phyloP scores from a whole-genome alignment of 305 asterid genomes.

The Lippia alba region DNA sequence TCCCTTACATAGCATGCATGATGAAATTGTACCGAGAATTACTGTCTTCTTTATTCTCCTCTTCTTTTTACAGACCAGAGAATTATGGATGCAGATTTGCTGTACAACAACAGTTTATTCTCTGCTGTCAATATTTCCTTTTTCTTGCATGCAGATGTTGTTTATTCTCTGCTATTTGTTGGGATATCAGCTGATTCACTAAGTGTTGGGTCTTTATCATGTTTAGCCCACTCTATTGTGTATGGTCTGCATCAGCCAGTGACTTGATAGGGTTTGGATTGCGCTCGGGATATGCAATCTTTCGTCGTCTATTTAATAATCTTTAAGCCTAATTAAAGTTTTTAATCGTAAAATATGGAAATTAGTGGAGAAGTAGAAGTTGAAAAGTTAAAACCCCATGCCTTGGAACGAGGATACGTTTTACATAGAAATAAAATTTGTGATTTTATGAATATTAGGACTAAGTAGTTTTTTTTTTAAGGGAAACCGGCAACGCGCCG shows the following conservation, averaged over 20 bases:
- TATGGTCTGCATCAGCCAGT: neutral
- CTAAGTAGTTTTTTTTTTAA: too few relatives aligned
- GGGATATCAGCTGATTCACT: neutral
- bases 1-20: neutral
- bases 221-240: neutral
- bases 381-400: too few relatives aligned
- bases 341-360: too few relatives aligned
- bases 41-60: conserved; percentile 12
- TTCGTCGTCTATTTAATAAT: too few relatives aligned
- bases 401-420: too few relatives aligned
- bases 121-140: neutral
- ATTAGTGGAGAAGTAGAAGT: too few relatives aligned
- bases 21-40: neutral
- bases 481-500: too few relatives aligned
- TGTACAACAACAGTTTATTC: conserved; percentile 28
- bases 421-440: too few relatives aligned
- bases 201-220: neutral
- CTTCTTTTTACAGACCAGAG: conserved; percentile 33
- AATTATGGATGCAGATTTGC: conserved; percentile 30
- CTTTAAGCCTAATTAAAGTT: too few relatives aligned
- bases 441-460: too few relatives aligned
- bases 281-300: neutral
- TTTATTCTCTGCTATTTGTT: conserved; percentile 36
- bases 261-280: neutral
- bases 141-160: conserved; percentile 30